Base-by-base conservation (phyloP, 805 yeast genomes). In the Clavispora santaluciae region DNA sequence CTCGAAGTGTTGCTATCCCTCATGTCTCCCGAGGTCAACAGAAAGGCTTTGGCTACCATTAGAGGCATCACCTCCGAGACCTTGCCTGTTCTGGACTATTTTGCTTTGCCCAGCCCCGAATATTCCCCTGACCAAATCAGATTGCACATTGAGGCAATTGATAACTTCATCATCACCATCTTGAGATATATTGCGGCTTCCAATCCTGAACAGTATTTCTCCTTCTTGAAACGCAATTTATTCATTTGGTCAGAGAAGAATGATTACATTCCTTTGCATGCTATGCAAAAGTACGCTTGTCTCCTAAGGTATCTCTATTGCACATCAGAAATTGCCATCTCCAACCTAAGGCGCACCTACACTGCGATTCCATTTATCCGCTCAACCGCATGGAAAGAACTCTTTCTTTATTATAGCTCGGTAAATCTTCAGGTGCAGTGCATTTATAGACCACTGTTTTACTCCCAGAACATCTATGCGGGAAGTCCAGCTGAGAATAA, bases 381-480 rank as follows among this genome's bases (percentile, higher is more conserved):
- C 36, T 61, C 66, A 33, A 55, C 40, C 33, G 54, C 62, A 13
- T 68, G 73, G 73, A 62, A 57, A 46, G 64, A 64, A 43, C 59
- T 61, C 6, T 53, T 63, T 20, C 44, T 68, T 9, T 60, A 60
- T 15, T 66, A 63, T 38, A 56, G 55, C 38, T 48, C 67, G 6
- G 48, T 48, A 35, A 54, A 61, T 39, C 51, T 68, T 15, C 59
- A 65, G 44, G 60, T 61, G 40, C 73, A 68, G 50, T 51, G 61
- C 33, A 59, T 64, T 35, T 54, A 69, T 13, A 51, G 71, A 40
- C 65, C 73, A 2, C 54, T 51, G 10, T 71, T 66, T 47, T 68
- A 64, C 49, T 43, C 54, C 23, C 25, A 31, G 10, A 54, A 64
- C 11, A 49, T 49, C 6, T 48, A 54, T 35, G 46, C 57, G 3